Percentiles rank a stretch among this genome's conserved stretches.
phyloP scores from a whole-genome alignment of 2,329 filamentous ascomycete species.

The Hypoxylon sp. region DNA sequence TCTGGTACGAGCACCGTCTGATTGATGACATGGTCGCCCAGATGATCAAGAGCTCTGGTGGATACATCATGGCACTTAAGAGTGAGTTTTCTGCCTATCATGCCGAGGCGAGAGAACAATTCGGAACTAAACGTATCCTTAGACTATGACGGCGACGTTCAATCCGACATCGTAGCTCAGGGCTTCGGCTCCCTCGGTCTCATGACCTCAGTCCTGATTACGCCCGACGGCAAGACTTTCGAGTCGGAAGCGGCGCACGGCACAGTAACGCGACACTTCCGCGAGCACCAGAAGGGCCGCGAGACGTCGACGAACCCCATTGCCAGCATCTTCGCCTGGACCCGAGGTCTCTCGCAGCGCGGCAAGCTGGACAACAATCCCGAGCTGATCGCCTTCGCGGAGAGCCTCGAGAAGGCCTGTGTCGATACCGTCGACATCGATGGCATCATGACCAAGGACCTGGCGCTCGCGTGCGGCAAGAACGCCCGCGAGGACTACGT shows the following conservation, averaged over 20 bases:
- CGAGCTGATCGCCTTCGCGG: constrained; percentile 89
- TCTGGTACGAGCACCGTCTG: constrained; percentile 99
- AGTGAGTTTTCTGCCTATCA: constrained; percentile 69
- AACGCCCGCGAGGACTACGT: constrained; percentile 87
- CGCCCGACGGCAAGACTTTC: constrained; percentile 95
- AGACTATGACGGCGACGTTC: constrained; percentile 99
- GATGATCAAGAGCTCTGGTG: constrained; percentile 99
- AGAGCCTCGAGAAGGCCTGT: constrained; percentile 92
- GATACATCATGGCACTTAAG: constrained; percentile 98
- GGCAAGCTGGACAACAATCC: constrained; percentile 94
- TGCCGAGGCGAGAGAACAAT: neutral
- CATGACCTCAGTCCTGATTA: constrained; percentile 98
- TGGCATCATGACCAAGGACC: constrained; percentile 98
- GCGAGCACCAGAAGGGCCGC: constrained; percentile 97
- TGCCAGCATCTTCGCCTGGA: constrained; percentile 99
- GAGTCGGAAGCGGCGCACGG: constrained; percentile 98
- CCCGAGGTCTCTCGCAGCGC: constrained; percentile 90
- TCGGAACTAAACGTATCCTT: constrained; percentile 34
- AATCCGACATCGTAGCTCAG: constrained; percentile 98
- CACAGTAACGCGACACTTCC: constrained; percentile 97
- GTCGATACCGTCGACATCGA: constrained; percentile 94
- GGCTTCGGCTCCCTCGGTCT: constrained; percentile 97
- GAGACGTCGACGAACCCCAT: constrained; percentile 99
- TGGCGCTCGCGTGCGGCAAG: constrained; percentile 94
- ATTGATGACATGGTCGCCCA: constrained; percentile 99